Conservation (phyloP, 2,329 filamentous ascomycete species). For the Mycogone perniciosa region DNA sequence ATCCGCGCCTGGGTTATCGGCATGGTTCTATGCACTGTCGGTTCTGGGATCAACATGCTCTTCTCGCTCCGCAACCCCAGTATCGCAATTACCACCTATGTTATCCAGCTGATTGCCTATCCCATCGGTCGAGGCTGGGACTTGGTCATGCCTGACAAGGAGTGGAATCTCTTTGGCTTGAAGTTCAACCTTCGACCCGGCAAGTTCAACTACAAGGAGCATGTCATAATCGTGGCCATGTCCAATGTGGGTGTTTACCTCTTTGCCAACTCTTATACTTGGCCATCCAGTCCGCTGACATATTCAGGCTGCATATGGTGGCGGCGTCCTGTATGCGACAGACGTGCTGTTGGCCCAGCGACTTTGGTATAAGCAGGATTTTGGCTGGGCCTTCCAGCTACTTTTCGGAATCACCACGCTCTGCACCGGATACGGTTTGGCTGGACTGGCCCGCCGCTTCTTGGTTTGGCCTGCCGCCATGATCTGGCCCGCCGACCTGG, state of each 20-base stretch:
- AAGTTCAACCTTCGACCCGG: conserved; percentile 52
- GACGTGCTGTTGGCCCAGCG: conserved; percentile 44
- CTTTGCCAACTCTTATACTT: background rate
- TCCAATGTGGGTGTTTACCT: conserved; percentile 46
- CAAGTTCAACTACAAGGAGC: conserved; percentile 57
- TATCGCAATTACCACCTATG: conserved; percentile 54
- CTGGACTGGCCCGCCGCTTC: conserved; percentile 48
- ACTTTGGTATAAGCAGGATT: conserved; percentile 51
- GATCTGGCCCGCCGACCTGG: conserved; percentile 52
- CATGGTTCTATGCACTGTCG: conserved; percentile 53
- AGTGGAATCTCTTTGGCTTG: conserved; percentile 44
- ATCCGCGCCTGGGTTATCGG: conserved; percentile 60
- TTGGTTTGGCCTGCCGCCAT: conserved; percentile 50
- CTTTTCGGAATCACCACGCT: conserved; percentile 50
- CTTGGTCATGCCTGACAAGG: conserved; percentile 46
- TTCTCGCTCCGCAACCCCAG: conserved; percentile 55
- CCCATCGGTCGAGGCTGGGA: conserved; percentile 52
- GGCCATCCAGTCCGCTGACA: background rate
- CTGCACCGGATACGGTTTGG: conserved; percentile 51
- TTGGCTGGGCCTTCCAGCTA: conserved; percentile 49
- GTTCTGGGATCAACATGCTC: conserved; percentile 56
- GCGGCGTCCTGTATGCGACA: conserved; percentile 51
- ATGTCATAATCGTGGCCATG: conserved; percentile 57
- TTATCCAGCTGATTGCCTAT: conserved; percentile 56
- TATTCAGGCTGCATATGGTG: conserved; percentile 48